Evolutionary conservation across 352 stramenopile species (phyloP), one percentile per base, ranked within the genome.

Genomic region (Phytopythium boreale): DNA sequence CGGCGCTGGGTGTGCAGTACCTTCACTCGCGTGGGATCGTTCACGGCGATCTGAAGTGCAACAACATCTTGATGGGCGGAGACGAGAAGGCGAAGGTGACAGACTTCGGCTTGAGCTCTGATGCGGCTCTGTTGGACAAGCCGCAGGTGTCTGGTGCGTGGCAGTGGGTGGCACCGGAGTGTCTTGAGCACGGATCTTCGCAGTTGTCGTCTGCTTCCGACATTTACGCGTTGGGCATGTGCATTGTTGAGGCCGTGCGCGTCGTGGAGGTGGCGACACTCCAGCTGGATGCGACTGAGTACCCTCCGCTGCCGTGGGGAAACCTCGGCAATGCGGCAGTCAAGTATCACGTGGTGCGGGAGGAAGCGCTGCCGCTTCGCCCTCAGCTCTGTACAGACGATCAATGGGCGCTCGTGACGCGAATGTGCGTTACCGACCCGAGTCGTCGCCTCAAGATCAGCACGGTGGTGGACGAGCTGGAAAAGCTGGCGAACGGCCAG

Each of bases 31-130:
- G 22, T 41, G 15, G 27, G 14, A 24, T 39, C 24, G 27, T 36
- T 34, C 57, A n/a, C 59, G 69, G 47, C 26, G 47, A 55, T 24
- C 22, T 55, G 10, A 55, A 55, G 68, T 44, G 41, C 41, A 47
- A 47, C 19, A 47, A 22, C 26, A 55, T 55, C 2, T 27, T 55
- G 22, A n/a, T 55, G 22, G 47, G 47, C 4, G 11, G 17, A 7
- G 47, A 55, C 14, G 41, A 15, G 5, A 47, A 47, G 41, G 41
- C 17, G 2, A 47, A 47, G 17, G 41, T 47, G 41, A 24, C 22
- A n/a, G 47, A 55, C 47, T 55, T 55, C 20, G 22, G 47, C 10
- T 14, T 55, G 47, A 55, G 47, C 26, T 34, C 22, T 19, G 26
- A 36, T 15, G 17, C 49, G 22, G 49, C 22, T 7, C 19, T 12